A percentile compares a stretch with the other conserved stretches of the same genome.
phyloP scores from a whole-genome alignment of 148 eudicot species.

The Diospyros kaki region DNA sequence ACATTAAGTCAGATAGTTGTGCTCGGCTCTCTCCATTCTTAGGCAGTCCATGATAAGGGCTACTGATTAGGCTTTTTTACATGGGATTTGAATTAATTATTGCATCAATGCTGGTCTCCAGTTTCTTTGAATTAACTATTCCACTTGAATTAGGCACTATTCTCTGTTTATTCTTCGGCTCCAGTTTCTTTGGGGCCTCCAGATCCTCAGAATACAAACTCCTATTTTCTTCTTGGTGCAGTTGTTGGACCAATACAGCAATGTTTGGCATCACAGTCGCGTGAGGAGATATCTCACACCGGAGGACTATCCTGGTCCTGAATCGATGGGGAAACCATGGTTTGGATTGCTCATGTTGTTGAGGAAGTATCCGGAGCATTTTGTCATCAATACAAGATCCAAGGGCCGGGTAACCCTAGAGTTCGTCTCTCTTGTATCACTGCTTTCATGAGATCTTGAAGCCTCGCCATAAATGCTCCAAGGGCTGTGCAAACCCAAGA shows the following conservation, averaged over 20 bases:
- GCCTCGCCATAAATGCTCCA: background rate
- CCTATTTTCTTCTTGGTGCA: constrained; percentile 27
- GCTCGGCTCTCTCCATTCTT: background rate
- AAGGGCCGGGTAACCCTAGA: constrained; percentile 68
- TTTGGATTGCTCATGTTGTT: constrained; percentile 79
- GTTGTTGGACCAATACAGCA: constrained; percentile 70
- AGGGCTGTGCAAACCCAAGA: background rate
- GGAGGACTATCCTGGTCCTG: constrained; percentile 67
- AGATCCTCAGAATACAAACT: background rate
- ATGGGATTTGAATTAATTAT: background rate
- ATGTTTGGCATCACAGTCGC: constrained; percentile 81
- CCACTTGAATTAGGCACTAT: background rate
- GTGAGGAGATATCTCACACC: constrained; percentile 82
- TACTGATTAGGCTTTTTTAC: background rate
- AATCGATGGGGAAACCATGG: constrained; percentile 89
- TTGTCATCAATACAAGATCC: constrained; percentile 88
- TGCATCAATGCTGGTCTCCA: background rate
- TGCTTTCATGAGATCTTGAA: constrained; percentile 49
- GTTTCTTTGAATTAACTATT: too few species aligned
- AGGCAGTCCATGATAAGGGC: background rate
- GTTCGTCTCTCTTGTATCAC: constrained; percentile 94
- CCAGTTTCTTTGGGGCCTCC: background rate
- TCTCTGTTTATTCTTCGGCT: background rate
- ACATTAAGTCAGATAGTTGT: too few species aligned
- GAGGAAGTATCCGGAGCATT: constrained; percentile 90